Evolutionary conservation across 192 early-diverging fungal species (phyloP), one percentile per base, ranked within the genome.

Genomic region (Physocladia obscura): DNA sequence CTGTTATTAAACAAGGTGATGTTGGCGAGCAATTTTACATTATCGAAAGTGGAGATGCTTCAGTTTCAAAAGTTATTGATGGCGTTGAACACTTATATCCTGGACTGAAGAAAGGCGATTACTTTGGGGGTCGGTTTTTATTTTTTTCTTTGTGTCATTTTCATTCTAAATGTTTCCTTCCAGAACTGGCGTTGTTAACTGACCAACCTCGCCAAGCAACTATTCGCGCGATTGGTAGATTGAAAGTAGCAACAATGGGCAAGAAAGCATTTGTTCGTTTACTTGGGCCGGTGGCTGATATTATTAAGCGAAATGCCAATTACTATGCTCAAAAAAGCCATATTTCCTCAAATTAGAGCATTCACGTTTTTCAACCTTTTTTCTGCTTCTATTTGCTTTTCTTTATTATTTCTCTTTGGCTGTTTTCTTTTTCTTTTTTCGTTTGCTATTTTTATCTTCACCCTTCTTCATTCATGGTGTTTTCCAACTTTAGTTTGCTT

Each of bases 251-350:
- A 4, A 93, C 92, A 15, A 81, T 99, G 55, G 93, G 92, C 60
- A 95, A 96, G 75, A 92, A 94, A 75, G 93, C 95, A 3, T 99
- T 99, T 79, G 91, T 92, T 49, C 88, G 97, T 15, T 80, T 99
- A 51, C 82, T 99, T 3, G 97, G 97, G 4, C 95, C 97, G 17
- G 90, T 95, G 50, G 89, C 93, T 49, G 94, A 97, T 71, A 99
- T 98, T 51, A 89, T 99, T 61, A 90, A 96, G 70, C 84, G 97
- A 58, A 97, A 99, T 81, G 90, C 92, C 30, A 88, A 82, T 56
- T 95, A 97, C 77, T 99, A 99, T 75, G 79, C 65, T 11, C 65
- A 68, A 57, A 68, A 68, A 52, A 62, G 59, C 36, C 59, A 62
- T 24, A 38, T 62, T 38, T 34, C 59, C 19, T 22, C 36, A 17